Evolutionary conservation across 2,329 filamentous ascomycete genomes (phyloP).

Genomic region (Botrytis fabae): DNA sequence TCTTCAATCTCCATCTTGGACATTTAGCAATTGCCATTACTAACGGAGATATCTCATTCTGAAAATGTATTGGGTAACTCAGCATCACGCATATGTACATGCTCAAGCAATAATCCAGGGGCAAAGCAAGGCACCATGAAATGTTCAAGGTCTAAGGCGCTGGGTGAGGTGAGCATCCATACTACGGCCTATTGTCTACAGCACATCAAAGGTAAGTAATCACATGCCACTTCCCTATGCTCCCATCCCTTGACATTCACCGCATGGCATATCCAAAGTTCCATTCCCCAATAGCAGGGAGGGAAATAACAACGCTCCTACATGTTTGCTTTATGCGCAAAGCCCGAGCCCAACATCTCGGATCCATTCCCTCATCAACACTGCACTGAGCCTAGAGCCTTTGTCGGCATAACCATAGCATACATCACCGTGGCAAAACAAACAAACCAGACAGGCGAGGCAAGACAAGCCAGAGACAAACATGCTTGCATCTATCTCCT

Average conservation of each 20-base stretch:
- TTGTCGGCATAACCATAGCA: conserved; percentile 5
- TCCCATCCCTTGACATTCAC: background rate
- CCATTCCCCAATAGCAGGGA: background rate
- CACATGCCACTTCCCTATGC: conserved; percentile 19
- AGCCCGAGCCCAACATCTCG: conserved; percentile 11
- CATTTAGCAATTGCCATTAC: conserved; percentile 1
- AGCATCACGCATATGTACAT: conserved; percentile 1
- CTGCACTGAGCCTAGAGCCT: conserved; percentile 2
- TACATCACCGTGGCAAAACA: conserved; percentile 7
- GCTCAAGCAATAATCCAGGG: background rate
- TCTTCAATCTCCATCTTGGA: conserved; percentile 7
- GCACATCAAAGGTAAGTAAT: conserved; percentile 6
- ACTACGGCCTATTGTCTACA: background rate
- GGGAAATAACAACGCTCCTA: background rate
- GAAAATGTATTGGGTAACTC: conserved; percentile 11
- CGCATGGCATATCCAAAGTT: background rate
- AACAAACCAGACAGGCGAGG: background rate
- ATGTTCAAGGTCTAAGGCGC: conserved; percentile 19
- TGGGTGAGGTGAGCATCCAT: conserved; percentile 14
- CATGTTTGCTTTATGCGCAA: conserved; percentile 8
- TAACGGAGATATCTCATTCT: conserved; percentile 10
- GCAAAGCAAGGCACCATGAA: conserved; percentile 20
- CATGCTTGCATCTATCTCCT: conserved; percentile 9
- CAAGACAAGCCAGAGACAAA: background rate
- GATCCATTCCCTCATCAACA: background rate